Conservation (phyloP, 1,284 basidiomycete species). For the Bjerkandera adusta region DNA sequence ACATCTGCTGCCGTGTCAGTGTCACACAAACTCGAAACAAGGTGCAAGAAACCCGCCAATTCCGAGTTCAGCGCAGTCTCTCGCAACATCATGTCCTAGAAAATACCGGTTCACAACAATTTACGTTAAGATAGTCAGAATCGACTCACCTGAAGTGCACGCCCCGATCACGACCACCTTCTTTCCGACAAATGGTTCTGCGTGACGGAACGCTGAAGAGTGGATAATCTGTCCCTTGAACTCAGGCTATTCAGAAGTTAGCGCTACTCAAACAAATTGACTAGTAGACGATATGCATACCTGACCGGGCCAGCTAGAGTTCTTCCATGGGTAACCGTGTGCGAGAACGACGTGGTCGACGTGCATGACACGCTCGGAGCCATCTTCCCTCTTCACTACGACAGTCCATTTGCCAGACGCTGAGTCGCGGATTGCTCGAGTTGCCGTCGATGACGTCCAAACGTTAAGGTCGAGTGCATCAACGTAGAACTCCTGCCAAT, state of each 20-base stretch:
- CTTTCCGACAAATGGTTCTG: conserved; percentile 41
- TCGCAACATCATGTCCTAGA: conserved; percentile 42
- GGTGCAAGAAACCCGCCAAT: conserved; percentile 36
- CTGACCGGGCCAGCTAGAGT: conserved; percentile 32
- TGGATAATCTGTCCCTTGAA: conserved; percentile 53
- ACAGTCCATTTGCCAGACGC: conserved; percentile 45
- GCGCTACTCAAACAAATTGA: background rate
- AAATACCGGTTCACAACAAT: too few species aligned
- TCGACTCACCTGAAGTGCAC: conserved; percentile 49
- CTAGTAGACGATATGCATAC: conserved; percentile 11
- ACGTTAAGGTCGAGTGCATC: conserved; percentile 56
- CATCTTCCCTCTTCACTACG: conserved; percentile 36
- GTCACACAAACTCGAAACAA: too few species aligned
- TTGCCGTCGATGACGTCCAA: conserved; percentile 48
- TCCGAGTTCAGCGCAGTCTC: conserved; percentile 45
- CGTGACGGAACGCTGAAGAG: conserved; percentile 38
- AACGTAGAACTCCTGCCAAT: conserved; percentile 64
- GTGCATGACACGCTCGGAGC: conserved; percentile 35
- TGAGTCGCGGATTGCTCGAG: conserved; percentile 39
- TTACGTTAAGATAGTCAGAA: too few species aligned
- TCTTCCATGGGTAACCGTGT: conserved; percentile 40
- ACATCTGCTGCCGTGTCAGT: conserved; percentile 41
- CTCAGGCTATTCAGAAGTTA: conserved; percentile 33
- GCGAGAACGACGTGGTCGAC: conserved; percentile 56
- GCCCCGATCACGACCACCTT: conserved; percentile 49